Conservation (phyloP, 345 rosid genomes). For the Gossypium herbaceum region DNA sequence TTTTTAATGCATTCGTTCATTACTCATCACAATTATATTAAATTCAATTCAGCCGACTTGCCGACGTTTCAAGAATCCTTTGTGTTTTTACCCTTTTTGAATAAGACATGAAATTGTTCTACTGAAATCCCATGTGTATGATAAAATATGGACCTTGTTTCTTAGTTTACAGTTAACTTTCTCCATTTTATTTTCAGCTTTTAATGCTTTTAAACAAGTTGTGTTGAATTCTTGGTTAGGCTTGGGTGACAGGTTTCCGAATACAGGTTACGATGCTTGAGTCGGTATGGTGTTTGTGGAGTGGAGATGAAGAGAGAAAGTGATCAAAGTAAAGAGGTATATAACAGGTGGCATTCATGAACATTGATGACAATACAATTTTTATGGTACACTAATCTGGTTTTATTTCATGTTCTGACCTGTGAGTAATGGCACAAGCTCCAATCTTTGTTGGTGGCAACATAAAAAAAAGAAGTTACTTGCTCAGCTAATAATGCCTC, state of each 20-base stretch:
- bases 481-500: not conserved
- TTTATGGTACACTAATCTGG: not conserved
- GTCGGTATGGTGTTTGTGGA: not conserved
- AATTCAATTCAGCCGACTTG: conserved; percentile 15
- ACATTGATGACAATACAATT: not conserved
- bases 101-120: conserved; percentile 3
- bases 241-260: no score
- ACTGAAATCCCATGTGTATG: not conserved
- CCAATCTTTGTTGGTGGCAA: not conserved
- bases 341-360: conserved; percentile 1
- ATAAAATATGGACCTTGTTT: conserved; percentile 1
- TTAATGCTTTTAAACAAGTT: not conserved
- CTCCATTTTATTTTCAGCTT: not conserved
- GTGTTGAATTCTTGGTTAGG: not conserved
- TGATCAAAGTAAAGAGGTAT: not conserved
- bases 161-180: not conserved
- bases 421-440: not conserved
- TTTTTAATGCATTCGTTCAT: conserved; percentile 10
- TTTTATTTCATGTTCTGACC: not conserved
- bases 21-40: conserved; percentile 4
- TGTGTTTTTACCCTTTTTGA: not conserved
- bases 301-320: not conserved
- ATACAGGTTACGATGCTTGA: no score
- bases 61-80: not conserved
- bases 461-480: not conserved